These are phyloP conservation scores for Claviceps monticola DNA, from an alignment of 2,329 filamentous ascomycete genomes.

Conservation along the genomic window DNA sequence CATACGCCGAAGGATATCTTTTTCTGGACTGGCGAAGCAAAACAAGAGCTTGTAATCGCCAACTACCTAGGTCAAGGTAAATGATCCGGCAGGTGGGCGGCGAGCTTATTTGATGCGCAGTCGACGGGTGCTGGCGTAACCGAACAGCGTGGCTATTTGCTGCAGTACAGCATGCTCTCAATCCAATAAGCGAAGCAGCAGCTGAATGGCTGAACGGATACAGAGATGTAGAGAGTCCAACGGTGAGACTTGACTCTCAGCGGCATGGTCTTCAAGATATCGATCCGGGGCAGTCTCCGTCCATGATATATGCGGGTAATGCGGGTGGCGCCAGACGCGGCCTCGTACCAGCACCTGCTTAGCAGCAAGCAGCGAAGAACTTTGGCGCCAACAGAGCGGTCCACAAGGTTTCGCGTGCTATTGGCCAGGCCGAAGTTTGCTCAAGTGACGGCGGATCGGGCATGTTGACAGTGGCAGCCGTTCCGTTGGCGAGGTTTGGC, in stretches of 20 bases:
- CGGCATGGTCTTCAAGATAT: background rate
- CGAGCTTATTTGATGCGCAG: background rate
- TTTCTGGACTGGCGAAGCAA: background rate
- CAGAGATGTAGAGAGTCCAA: no score
- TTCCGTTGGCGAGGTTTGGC: no score
- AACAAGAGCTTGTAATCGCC: background rate
- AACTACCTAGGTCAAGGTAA: background rate
- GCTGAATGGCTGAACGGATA: no score
- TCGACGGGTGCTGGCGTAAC: background rate
- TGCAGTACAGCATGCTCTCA: background rate
- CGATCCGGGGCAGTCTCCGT: background rate
- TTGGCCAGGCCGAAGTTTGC: background rate
- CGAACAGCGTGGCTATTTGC: background rate
- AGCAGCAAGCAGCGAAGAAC: background rate
- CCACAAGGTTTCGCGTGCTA: background rate
- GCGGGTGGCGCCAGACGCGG: background rate
- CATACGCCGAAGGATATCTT: background rate
- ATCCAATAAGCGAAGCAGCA: no score
- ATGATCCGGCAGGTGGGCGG: background rate
- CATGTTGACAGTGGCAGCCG: background rate
- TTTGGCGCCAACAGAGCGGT: slow-evolving; percentile 1
- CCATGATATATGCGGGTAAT: background rate
- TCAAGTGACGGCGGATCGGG: background rate
- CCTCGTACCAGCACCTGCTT: background rate
- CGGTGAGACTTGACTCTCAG: background rate